These are phyloP conservation scores for Cryptosporidium sp. DNA, from an alignment of 169 alveolate genomes.

Conservation along the genomic window DNA sequence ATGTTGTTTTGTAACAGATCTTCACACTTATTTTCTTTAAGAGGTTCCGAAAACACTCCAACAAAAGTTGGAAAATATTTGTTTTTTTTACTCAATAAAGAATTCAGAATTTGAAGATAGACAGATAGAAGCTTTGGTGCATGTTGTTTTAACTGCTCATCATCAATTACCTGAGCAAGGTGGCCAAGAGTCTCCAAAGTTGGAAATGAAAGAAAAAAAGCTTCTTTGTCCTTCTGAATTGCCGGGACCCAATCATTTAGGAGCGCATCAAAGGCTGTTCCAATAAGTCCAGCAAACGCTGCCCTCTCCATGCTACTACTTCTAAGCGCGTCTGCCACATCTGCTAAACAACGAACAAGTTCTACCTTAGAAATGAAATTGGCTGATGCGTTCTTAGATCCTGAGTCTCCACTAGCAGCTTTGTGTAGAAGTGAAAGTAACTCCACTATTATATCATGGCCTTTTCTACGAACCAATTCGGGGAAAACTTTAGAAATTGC, in stretches of 20 bases:
- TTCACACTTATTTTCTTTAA: constrained; percentile 9
- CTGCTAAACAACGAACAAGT: constrained; percentile 70
- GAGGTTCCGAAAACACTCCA: constrained; percentile 28
- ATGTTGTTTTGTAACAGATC: constrained; percentile 56
- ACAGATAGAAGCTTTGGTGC: constrained; percentile 70
- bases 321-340: constrained; percentile 73
- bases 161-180: constrained; percentile 72
- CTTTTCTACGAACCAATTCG: constrained; percentile 33
- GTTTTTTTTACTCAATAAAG: constrained; percentile 61
- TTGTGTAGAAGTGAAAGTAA: constrained; percentile 61
- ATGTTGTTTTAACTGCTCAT: constrained; percentile 67
- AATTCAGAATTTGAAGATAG: constrained; percentile 63
- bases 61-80: constrained; percentile 57
- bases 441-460: constrained; percentile 72
- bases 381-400: neutral
- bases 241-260: constrained; percentile 73
- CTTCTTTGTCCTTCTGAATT: constrained; percentile 69
- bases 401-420: constrained; percentile 52
- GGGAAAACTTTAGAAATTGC: constrained; percentile 71
- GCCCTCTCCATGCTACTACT: constrained; percentile 23
- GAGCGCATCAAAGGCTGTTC: constrained; percentile 72
- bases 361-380: constrained; percentile 57
- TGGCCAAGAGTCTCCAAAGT: constrained; percentile 73
- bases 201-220: constrained; percentile 60
- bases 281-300: constrained; percentile 67